A percentile compares a stretch with the other conserved stretches of the same genome.
phyloP scores from a whole-genome alignment of 805 yeast genomes.

The Cyberlindnera bimundalis region DNA sequence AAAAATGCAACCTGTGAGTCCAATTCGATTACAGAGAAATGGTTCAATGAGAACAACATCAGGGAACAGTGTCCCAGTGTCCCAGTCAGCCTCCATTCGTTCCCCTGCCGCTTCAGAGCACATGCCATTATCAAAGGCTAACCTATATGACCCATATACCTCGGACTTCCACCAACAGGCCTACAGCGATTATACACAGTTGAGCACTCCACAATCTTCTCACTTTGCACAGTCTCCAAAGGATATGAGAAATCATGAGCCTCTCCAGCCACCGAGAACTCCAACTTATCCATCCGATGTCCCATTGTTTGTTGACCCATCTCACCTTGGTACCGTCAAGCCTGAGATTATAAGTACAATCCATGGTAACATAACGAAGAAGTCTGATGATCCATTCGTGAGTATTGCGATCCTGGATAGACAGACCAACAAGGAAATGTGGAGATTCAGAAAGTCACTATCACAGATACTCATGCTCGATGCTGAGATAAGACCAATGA shows the following conservation, averaged over 20 bases:
- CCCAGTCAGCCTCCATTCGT: conserved; percentile 2
- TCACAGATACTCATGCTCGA: conserved; percentile 62
- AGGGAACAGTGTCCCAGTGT: neutral
- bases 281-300: conserved; percentile 33
- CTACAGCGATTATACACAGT: conserved; percentile 12
- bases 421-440: conserved; percentile 60
- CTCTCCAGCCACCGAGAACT: neutral
- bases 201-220: conserved; percentile 2
- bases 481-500: conserved; percentile 48
- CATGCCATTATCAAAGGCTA: conserved; percentile 12
- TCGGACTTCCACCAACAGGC: conserved; percentile 14
- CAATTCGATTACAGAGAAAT: conserved; percentile 3
- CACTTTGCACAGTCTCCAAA: conserved; percentile 2
- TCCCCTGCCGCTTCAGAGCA: conserved; percentile 1
- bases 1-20: conserved; percentile 12
- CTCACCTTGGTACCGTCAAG: conserved; percentile 48
- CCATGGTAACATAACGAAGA: conserved; percentile 36
- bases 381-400: conserved; percentile 55
- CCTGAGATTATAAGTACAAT: conserved; percentile 50
- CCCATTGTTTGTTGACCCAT: conserved; percentile 55
- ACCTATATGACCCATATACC: conserved; percentile 17
- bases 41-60: neutral
- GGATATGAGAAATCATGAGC: conserved; percentile 1
- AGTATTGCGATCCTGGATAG: conserved; percentile 63
- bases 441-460: conserved; percentile 67